Evolutionary conservation across 306 rosid genomes (phyloP).

Genomic region (Inga oerstediana): DNA sequence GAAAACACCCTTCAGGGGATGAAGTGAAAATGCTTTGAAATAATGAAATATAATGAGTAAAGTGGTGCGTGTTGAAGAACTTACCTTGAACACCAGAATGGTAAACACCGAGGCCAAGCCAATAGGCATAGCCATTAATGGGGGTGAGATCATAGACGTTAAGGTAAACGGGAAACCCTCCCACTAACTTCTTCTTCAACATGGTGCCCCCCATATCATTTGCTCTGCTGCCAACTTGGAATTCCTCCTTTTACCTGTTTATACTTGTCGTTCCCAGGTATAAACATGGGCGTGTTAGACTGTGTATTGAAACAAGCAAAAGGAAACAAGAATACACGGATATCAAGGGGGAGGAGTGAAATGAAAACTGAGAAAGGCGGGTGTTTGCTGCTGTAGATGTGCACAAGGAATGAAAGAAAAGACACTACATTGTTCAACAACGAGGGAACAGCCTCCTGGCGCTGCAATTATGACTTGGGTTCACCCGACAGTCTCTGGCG

Average conservation of each 20-base stretch:
- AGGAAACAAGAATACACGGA: background rate
- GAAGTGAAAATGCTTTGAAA: background rate
- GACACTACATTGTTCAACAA: background rate
- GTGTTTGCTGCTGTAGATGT: background rate
- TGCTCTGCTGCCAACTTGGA: background rate
- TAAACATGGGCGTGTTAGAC: background rate
- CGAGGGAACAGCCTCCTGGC: background rate
- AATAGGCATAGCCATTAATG: slow-evolving; percentile 89
- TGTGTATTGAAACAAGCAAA: background rate
- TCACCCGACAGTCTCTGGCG: background rate
- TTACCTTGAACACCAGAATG: slow-evolving; percentile 98
- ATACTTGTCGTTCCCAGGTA: background rate
- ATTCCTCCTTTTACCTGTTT: background rate
- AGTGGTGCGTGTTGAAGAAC: background rate
- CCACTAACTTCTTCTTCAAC: slow-evolving; percentile 67
- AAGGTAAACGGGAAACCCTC: slow-evolving; percentile 72
- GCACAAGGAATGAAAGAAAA: background rate
- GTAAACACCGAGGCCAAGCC: slow-evolving; percentile 95
- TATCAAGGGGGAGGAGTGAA: background rate
- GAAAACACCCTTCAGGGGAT: background rate
- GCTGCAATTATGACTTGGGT: background rate
- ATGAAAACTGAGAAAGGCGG: background rate
- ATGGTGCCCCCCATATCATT: slow-evolving; percentile 50
- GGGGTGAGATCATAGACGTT: slow-evolving; percentile 95
- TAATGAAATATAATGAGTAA: background rate